A percentile compares a stretch with the other conserved stretches of the same genome.
phyloP scores from a whole-genome alignment of 345 rosid genomes.

The Brassica nigra region DNA sequence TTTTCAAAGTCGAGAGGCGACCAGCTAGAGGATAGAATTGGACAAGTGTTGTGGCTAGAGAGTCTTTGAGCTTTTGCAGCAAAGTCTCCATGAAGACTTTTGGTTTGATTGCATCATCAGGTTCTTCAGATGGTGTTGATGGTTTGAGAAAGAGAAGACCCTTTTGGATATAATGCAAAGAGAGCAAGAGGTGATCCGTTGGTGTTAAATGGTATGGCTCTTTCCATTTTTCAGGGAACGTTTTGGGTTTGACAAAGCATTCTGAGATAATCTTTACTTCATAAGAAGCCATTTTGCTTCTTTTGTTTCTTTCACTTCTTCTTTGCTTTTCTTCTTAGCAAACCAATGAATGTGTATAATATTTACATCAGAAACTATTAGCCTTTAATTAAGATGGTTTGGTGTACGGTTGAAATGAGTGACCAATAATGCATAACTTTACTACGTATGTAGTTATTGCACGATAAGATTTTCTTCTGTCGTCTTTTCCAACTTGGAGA shows the following conservation, averaged over 20 bases:
- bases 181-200: constrained; percentile 56
- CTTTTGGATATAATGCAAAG: constrained; percentile 65
- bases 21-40: constrained; percentile 76
- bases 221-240: constrained; percentile 35
- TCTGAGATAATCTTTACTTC: constrained; percentile 49
- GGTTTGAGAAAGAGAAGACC: constrained; percentile 69
- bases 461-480: neutral
- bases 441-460: neutral
- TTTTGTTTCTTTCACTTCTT: neutral
- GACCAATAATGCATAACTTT: neutral
- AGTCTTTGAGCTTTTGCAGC: constrained; percentile 51
- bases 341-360: too few relatives aligned
- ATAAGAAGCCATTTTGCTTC: constrained; percentile 15
- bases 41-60: constrained; percentile 58
- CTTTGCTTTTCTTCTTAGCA: too few relatives aligned
- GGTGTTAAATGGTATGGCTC: constrained; percentile 52
- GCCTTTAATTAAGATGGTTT: neutral
- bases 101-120: constrained; percentile 9
- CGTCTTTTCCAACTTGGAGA: neutral
- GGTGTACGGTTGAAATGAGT: neutral
- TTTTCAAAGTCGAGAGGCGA: constrained; percentile 45
- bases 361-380: too few relatives aligned
- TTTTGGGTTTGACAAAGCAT: constrained; percentile 57
- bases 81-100: constrained; percentile 44
- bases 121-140: neutral